These are phyloP conservation scores for Pseudocercospora vitis DNA, from an alignment of 2,329 filamentous ascomycete genomes.

Conservation along the genomic window DNA sequence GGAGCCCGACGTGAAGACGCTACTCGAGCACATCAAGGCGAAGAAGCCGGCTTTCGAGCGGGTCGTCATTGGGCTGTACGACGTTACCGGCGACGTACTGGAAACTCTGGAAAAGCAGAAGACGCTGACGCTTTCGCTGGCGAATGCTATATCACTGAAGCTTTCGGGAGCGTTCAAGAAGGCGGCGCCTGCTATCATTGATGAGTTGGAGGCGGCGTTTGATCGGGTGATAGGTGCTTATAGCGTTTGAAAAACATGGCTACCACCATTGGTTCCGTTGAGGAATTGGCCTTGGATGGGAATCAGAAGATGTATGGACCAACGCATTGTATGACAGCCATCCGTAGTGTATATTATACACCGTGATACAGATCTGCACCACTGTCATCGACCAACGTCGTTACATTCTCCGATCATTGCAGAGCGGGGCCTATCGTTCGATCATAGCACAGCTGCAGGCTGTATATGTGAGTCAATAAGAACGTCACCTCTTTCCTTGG, in stretches of 20 bases:
- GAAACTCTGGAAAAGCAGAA: not conserved
- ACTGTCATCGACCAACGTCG: too few species aligned
- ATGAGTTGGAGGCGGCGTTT: constrained; percentile 1
- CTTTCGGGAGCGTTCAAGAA: not conserved
- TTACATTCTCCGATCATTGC: too few species aligned
- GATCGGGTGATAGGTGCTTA: not conserved
- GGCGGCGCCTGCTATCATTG: not conserved
- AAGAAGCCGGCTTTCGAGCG: constrained; percentile 4
- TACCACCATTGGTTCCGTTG: too few species aligned
- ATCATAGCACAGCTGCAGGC: too few species aligned
- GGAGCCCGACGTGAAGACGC: not conserved
- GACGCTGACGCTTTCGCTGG: not conserved
- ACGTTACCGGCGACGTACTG: not conserved
- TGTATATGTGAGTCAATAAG: too few species aligned
- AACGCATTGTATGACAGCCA: too few species aligned
- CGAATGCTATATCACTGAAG: constrained; percentile 3
- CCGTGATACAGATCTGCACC: too few species aligned
- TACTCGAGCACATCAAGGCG: not conserved
- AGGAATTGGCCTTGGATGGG: too few species aligned
- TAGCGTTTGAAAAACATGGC: not conserved
- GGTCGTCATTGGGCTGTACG: constrained; percentile 2
- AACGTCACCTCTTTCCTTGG: too few species aligned
- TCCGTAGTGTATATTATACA: too few species aligned
- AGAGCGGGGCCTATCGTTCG: too few species aligned
- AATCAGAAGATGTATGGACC: too few species aligned